Evolutionary conservation across 2,329 filamentous ascomycete species (phyloP), one percentile per base, ranked within the genome.

Genomic region (Huntiella moniliformis): DNA sequence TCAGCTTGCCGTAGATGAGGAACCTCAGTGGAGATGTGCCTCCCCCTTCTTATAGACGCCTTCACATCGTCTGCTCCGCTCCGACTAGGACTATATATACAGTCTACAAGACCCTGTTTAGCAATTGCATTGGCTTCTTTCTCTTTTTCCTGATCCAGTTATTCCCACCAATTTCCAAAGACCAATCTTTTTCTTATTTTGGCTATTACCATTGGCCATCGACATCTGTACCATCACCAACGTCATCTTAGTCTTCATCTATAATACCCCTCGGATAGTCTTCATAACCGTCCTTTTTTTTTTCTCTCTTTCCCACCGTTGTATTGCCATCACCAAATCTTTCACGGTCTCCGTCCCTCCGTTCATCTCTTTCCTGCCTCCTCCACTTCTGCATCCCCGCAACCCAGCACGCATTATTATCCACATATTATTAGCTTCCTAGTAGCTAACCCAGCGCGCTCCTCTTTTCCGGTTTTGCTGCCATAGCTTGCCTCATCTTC

Each of bases 351-450:
- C 22, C 28, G 28, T 39, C 37, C 41, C 28, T 18, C 12, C 12
- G 22, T 46, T 35, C 11, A 13, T 36, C 13, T 42, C 6, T 31
- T 13, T 35, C 17, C 22, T 28, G 22, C 22, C 22, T 28, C 22
- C 22, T 28, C 22, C 22, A 28, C 37, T 37, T 28, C 28, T 17
- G 16, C 35, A 10, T 38, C 12, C 36, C 22, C 32, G 31, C 53
- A 64, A 68, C 61, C 58, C 63, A 28, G 22, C 22, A 28, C 22
- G 22, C 22, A 28, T 28, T 28, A 28, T 28, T 58, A 67, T 66
- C 60, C 60, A 67, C 52, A 61, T 63, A 42, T 47, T 32, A 8
- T 44, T 35, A 41, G 39, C n/a, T 32, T 28, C 39, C 18, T 32
- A n/a, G 28, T 35, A 40, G 22, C 37, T 45, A 44, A 44, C 33